Conservation (phyloP, 352 stramenopile genomes). For the Pythium folliculosum region DNA sequence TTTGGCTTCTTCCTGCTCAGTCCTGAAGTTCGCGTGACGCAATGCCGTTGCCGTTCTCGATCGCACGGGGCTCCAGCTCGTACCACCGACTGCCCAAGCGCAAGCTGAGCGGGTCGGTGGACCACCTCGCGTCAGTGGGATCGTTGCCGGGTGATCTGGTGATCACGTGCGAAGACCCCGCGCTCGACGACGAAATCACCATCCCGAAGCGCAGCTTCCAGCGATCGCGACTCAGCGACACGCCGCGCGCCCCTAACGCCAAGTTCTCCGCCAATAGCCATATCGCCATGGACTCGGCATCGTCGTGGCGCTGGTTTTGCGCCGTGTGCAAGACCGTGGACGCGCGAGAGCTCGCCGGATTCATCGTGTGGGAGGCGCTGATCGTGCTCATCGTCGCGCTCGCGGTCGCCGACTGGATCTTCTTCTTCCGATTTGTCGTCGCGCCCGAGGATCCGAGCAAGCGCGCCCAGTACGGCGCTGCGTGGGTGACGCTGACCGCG, state of each 20-base stretch:
- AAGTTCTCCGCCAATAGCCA: not conserved
- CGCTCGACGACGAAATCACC: not conserved
- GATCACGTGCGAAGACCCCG: not conserved
- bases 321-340: constrained; percentile 25
- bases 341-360: constrained; percentile 27
- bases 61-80: constrained; percentile 2
- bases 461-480: constrained; percentile 16
- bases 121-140: not conserved
- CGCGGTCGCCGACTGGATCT: constrained; percentile 32
- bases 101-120: constrained; percentile 22
- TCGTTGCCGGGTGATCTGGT: not conserved
- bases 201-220: constrained; percentile 1
- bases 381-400: constrained; percentile 32
- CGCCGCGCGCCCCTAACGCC: not conserved
- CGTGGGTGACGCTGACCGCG: constrained; percentile 28
- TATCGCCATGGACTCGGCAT: not conserved
- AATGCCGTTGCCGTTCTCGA: constrained; percentile 24
- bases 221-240: not conserved
- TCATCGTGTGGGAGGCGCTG: constrained; percentile 29
- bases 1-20: not conserved
- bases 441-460: constrained; percentile 20
- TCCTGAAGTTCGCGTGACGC: not conserved
- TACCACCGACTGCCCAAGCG: constrained; percentile 24
- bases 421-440: constrained; percentile 37
- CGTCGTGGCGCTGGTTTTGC: constrained; percentile 22